Evolutionary conservation across 1,284 basidiomycete species (phyloP), one percentile per base, ranked within the genome.

Genomic region (Rhizoctonia solani): DNA sequence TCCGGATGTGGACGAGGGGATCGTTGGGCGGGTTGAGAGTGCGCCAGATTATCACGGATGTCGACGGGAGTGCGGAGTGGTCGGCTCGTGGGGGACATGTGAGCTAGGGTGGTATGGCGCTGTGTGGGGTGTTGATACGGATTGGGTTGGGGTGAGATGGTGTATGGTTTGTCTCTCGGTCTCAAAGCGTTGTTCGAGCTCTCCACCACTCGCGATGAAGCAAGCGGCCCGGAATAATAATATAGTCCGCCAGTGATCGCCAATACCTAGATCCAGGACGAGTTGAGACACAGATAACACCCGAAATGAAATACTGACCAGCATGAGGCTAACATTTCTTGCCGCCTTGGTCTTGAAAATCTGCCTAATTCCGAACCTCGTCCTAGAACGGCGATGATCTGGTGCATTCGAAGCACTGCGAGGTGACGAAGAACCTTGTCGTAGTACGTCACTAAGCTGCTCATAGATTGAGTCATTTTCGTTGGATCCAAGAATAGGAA

Each of bases 1-100:
- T 81, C 69, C 88, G 84, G 58, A 98, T 76, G 73, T 93, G 89
- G n/a, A 96, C 81, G 5, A 90, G 80, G 1, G 83, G 76, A 61
- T 87, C 83, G 63, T 87, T 85, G 1, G 78, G 76, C 0, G 93
- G 92, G 74, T 95, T 96, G 46, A 97, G 78, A 0, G 85, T 80
- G 61, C 87, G 86, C 95, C 95, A 98, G 37, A 95, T 81, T 47
- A 82, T 79, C 77, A 79, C 82, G n/a, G 87, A 84, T 14, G 84
- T 81, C 47, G 84, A 80, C 23, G 41, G 44, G 3, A 37, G 32
- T 19, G 53, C 34, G 56, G 69, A 49, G 29, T 52, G 29, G 44
- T 47, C 23, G 49, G 25, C 6, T 16, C 39, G 21, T 29, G 46
- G 4, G 30, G 4, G n/a, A 6, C n/a, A 9, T 65, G 42, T 39